A percentile compares a stretch with the other conserved stretches of the same genome.
These are phyloP conservation scores for Strombidium stylifer DNA, from an alignment of 73 alveolate species.

Conservation along the genomic window DNA sequence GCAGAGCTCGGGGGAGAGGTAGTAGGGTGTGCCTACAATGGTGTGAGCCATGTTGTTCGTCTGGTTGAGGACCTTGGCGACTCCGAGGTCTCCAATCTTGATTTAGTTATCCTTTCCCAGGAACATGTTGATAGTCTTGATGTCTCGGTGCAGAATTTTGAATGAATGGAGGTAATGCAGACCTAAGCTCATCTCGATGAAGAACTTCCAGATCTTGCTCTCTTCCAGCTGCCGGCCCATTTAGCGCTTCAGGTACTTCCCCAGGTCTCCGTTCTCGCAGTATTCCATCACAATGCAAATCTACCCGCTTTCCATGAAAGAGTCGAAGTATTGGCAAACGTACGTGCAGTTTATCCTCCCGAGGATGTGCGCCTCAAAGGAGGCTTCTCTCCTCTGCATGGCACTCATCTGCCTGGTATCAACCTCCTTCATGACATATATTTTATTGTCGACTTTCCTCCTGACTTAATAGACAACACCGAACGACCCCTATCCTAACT, in stretches of 20 bases:
- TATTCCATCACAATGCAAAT: slow-evolving; percentile 94
- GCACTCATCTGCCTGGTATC: slow-evolving; percentile 47
- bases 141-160: slow-evolving; percentile 90
- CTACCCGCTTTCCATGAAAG: slow-evolving; percentile 73
- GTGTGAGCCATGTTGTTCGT: slow-evolving; percentile 79
- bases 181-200: slow-evolving; percentile 74
- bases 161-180: slow-evolving; percentile 80
- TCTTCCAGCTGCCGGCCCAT: slow-evolving; percentile 73
- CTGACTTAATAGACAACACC: slow-evolving; percentile 89
- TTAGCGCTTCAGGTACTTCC: slow-evolving; percentile 60
- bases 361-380: slow-evolving; percentile 56
- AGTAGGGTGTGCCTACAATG: slow-evolving; percentile 91
- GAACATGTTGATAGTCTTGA: slow-evolving; percentile 62
- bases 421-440: slow-evolving; percentile 72
- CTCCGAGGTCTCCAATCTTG: slow-evolving; percentile 79
- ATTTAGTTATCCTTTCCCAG: slow-evolving; percentile 30
- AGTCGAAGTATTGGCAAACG: slow-evolving; percentile 84
- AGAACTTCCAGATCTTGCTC: slow-evolving; percentile 76
- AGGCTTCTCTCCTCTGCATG: slow-evolving; percentile 42
- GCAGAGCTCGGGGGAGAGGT: slow-evolving; percentile 71
- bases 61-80: slow-evolving; percentile 51
- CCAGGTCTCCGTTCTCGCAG: slow-evolving; percentile 94
- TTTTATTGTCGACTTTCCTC: slow-evolving; percentile 65
- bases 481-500: slow-evolving; percentile 86
- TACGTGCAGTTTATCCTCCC: slow-evolving; percentile 57